Conservation (phyloP, 352 stramenopile genomes). For the Phytophthora constricta region DNA sequence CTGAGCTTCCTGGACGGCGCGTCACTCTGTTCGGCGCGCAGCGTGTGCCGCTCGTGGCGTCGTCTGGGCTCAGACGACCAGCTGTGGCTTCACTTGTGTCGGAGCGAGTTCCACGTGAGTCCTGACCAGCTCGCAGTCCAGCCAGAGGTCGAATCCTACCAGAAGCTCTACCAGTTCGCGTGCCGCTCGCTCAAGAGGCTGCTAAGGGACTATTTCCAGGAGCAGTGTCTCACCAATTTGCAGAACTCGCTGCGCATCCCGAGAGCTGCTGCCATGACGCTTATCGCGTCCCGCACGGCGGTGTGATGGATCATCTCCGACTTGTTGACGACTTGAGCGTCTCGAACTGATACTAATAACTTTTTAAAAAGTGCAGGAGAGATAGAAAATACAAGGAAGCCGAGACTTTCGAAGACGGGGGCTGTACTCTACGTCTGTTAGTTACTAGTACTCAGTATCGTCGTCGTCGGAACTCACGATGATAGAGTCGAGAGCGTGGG, state of each 20-base stretch:
- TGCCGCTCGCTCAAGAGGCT: constrained; percentile 73
- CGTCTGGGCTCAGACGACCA: constrained; percentile 59
- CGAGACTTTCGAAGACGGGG: no score
- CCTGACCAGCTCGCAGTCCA: constrained; percentile 64
- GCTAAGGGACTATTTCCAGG: constrained; percentile 81
- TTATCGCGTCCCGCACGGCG: constrained; percentile 45
- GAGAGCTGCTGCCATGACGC: constrained; percentile 61
- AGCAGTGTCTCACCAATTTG: constrained; percentile 77
- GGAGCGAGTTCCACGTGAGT: constrained; percentile 78
- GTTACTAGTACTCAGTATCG: constrained; percentile 3
- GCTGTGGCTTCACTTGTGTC: constrained; percentile 74
- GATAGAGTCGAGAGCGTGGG: constrained; percentile 31
- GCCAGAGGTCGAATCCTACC: constrained; percentile 71
- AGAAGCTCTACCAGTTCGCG: constrained; percentile 80
- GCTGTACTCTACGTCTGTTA: background rate
- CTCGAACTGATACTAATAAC: constrained; percentile 24
- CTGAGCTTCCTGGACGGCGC: constrained; percentile 73
- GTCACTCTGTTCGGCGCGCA: constrained; percentile 63
- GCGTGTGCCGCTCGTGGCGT: constrained; percentile 67
- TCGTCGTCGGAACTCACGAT: constrained; percentile 46
- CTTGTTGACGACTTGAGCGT: constrained; percentile 6
- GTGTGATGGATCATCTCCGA: constrained; percentile 22
- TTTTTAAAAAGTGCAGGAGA: constrained; percentile 4
- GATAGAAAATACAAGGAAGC: constrained; percentile 16
- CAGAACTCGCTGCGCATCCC: constrained; percentile 77